Base-by-base conservation (phyloP, 139 green algal genomes). In the Chlorella ohadii region DNA sequence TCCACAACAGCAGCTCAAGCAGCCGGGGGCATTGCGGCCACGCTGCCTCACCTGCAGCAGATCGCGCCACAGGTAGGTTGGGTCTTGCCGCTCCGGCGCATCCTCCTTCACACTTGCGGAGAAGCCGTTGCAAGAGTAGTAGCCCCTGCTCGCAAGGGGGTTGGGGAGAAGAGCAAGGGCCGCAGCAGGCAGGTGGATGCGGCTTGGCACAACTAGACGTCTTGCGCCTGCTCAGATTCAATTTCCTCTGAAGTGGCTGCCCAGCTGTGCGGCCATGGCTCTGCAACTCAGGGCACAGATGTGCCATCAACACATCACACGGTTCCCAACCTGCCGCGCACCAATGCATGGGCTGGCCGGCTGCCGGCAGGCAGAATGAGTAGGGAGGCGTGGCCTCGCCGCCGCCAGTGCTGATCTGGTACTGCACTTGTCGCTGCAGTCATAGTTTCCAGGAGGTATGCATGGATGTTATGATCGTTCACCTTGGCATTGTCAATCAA, bases 71-170 rank as follows among this genome's bases (percentile, higher is more conserved):
- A 93, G 85, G 65, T 89, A 83, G 1, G 78, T 66, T 17, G 86
- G 27, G 73, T 89, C 86, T 22, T 81, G 28, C 23, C 73, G 63
- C 47, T 76, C 73, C 5, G 67, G 68, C 23, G 64, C 44, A 41
- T 82, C 75, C 0, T 28, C 4, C 6, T 51, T 33, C 34, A 84
- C 68, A 28, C 61, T 41, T 56, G 41, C 36, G 12, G 67, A 70
- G 56, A 93, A 82, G 28, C 89, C 89, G 39, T 92, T 92, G 83
- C 89, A 93, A 41, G 81, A 87, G 68, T 81, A 82, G 75, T 91
- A 93, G 57, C 72, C 88, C 66, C 73, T 79, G 72, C 71, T 38
- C 27, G 28, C 6, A 6, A 9, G 4, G 3, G 47, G 67, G 20
- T 47, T 31, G 68, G 63, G 4, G 23, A 38, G 5, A 28, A 33